Evolutionary conservation across 768 basidiomycete genomes (phyloP).

Genomic region (Lactifluus subvellereus): DNA sequence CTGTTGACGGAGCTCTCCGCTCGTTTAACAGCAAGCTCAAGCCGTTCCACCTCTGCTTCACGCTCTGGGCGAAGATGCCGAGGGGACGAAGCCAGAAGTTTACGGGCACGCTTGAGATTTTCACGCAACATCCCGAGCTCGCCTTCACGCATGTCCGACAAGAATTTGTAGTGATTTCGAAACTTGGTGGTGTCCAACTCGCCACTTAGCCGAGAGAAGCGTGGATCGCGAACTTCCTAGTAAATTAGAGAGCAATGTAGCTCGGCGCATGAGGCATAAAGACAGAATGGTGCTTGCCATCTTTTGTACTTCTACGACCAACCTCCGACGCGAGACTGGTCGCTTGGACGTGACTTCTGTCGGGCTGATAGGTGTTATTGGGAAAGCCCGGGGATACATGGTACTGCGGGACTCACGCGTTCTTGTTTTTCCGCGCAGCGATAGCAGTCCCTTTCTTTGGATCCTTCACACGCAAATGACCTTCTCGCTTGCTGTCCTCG

Average conservation of each 20-base stretch:
- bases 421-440: constrained; percentile 66
- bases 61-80: constrained; percentile 52
- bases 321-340: constrained; percentile 68
- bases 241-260: not conserved
- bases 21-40: constrained; percentile 71
- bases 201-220: constrained; percentile 73
- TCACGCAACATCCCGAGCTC: constrained; percentile 65
- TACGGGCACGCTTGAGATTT: constrained; percentile 62
- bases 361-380: constrained; percentile 45
- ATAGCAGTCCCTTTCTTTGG: constrained; percentile 30
- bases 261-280: not conserved
- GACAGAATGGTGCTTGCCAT: constrained; percentile 40
- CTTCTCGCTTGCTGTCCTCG: not conserved
- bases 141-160: constrained; percentile 53
- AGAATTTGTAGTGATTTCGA: constrained; percentile 66
- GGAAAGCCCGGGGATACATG: not conserved
- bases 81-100: constrained; percentile 55
- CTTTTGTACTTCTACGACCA: constrained; percentile 61
- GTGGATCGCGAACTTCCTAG: constrained; percentile 80
- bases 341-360: constrained; percentile 78
- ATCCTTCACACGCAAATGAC: constrained; percentile 28
- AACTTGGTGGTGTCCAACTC: constrained; percentile 61
- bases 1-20: constrained; percentile 72
- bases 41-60: constrained; percentile 58
- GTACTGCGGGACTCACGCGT: constrained; percentile 61